A percentile compares a stretch with the other conserved stretches of the same genome.
These are phyloP conservation scores for Gypsophila paniculata DNA, from an alignment of 179 eudicot genomes.

Conservation along the genomic window DNA sequence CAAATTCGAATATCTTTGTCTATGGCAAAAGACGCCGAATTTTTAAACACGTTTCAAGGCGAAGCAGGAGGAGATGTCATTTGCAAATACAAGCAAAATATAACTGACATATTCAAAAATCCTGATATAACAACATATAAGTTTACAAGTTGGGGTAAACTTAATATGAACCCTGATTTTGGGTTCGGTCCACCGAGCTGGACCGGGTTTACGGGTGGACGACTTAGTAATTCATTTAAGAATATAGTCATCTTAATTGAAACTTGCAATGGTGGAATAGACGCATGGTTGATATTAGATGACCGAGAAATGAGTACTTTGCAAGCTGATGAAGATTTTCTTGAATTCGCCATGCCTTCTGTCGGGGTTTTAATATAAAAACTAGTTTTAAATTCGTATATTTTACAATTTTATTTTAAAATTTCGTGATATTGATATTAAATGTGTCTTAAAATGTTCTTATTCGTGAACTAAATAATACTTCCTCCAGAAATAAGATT, in stretches of 20 bases:
- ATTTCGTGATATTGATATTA: too few species aligned
- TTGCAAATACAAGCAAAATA: slow-evolving; percentile 12
- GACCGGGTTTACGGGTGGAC: slow-evolving; percentile 20
- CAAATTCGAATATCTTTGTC: background rate
- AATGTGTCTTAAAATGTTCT: too few species aligned
- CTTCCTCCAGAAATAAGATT: too few species aligned
- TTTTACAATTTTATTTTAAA: too few species aligned
- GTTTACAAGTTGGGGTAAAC: slow-evolving; percentile 26
- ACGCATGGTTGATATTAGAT: slow-evolving; percentile 28
- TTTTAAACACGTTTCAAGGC: slow-evolving; percentile 13
- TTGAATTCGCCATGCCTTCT: slow-evolving; percentile 24
- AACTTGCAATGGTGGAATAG: slow-evolving; percentile 9
- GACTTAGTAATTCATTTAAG: background rate
- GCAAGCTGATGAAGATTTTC: slow-evolving; percentile 21
- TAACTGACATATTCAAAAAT: background rate
- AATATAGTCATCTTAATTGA: slow-evolving; percentile 11
- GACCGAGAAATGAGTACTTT: slow-evolving; percentile 25
- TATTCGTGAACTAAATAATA: too few species aligned
- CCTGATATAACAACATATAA: background rate
- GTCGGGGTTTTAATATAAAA: too few species aligned
- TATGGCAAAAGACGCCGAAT: background rate
- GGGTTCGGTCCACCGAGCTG: slow-evolving; percentile 25
- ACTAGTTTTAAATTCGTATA: too few species aligned
- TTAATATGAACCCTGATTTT: slow-evolving; percentile 22
- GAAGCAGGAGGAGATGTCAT: slow-evolving; percentile 11